Base-by-base conservation (phyloP, 2,329 filamentous ascomycete genomes). In the Talaromyces pinophilus region DNA sequence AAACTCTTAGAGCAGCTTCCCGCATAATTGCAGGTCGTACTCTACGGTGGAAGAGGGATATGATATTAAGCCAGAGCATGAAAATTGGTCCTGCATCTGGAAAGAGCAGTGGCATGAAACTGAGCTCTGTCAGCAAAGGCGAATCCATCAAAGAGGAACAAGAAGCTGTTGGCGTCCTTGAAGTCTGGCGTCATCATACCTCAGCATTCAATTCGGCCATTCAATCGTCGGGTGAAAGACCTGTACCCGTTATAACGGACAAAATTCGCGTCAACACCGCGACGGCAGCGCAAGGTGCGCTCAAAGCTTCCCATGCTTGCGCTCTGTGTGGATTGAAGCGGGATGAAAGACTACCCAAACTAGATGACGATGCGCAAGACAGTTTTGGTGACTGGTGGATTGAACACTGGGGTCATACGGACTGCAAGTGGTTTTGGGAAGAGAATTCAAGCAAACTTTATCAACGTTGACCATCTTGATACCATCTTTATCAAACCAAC, bases 341-440 rank as follows among this genome's bases (percentile, higher is more conserved):
- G 69, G 92, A 97, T 48, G 94, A 98, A 80, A 85, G 94, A 60
- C 83, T 97, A 11, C 78, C 81, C 22, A 92, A 89, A 73, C 86
- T 95, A 40, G 93, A 96, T 73, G 82, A 88, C 62, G 84, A 89
- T 30, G 87, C 96, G 8, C 89, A 94, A 72, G 94, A 98, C 77
- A 93, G 91, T 76, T 97, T 97, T 82, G 93, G 92, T 13, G 94
- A 98, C 81, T 98, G 93, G 92, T 98, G 94, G 94, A 83, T 90
- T 50, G 93, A 97, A 55, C 90, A 94, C 76, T 93, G 92, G 90
- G 92, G 90, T 0, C 91, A 93, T 78, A 82, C 87, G 68, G 86
- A 87, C 22, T 98, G 94, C 79, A 87, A 87, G 75, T 90, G 90
- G 69, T 97, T 97, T 74, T 98, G 94, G 94, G 81, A 90, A 67